These are phyloP conservation scores for Pseudogymnoascus sp. DNA, from an alignment of 2,329 filamentous ascomycete genomes.

Conservation along the genomic window DNA sequence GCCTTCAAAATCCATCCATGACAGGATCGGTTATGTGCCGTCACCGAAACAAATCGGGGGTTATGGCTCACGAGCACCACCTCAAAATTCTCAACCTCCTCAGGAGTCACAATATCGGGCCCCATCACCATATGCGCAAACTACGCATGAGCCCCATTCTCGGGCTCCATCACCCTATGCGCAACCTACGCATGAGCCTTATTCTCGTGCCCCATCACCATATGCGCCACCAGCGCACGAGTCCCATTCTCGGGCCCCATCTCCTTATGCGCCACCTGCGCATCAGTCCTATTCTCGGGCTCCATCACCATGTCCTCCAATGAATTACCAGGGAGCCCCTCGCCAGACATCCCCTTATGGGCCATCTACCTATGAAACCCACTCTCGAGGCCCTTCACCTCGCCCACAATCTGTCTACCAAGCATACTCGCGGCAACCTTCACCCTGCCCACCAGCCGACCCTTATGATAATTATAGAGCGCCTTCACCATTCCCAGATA, in stretches of 20 bases:
- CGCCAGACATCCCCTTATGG: neutral
- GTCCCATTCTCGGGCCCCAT: slow-evolving; percentile 29
- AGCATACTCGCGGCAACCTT: slow-evolving; percentile 25
- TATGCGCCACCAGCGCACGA: slow-evolving; percentile 19
- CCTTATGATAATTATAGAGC: slow-evolving; percentile 27
- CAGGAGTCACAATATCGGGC: neutral
- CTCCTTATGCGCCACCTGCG: slow-evolving; percentile 26
- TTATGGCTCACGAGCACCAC: slow-evolving; percentile 30
- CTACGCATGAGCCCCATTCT: slow-evolving; percentile 20
- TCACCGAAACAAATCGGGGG: slow-evolving; percentile 22
- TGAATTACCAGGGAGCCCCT: slow-evolving; percentile 17
- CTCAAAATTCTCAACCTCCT: slow-evolving; percentile 27
- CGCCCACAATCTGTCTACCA: slow-evolving; percentile 24
- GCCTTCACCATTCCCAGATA: slow-evolving; percentile 25
- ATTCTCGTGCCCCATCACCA: slow-evolving; percentile 31
- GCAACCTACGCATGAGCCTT: slow-evolving; percentile 22
- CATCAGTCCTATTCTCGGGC: slow-evolving; percentile 24
- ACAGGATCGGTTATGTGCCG: slow-evolving; percentile 19
- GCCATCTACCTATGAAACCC: slow-evolving; percentile 26
- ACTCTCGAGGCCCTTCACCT: slow-evolving; percentile 29
- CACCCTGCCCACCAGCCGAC: slow-evolving; percentile 31
- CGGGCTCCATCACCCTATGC: slow-evolving; percentile 34
- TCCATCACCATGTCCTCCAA: slow-evolving; percentile 25
- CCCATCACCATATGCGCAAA: slow-evolving; percentile 10
- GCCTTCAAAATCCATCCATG: slow-evolving; percentile 18